Percentiles rank a stretch among this genome's conserved stretches.
phyloP scores from a whole-genome alignment of 2,329 filamentous ascomycete species.

The Diaporthe citri region DNA sequence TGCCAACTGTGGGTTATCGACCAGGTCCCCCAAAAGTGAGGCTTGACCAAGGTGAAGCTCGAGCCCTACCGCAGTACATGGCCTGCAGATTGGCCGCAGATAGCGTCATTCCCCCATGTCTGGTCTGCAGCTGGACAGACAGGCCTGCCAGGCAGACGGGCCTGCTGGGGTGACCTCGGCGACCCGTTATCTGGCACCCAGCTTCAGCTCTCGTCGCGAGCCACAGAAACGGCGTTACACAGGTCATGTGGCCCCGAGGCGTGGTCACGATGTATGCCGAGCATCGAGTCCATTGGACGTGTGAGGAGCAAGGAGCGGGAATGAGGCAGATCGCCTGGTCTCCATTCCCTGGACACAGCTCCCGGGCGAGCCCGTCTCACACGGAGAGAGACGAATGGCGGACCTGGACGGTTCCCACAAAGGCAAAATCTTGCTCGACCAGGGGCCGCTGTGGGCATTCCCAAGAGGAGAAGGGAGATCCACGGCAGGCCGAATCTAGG shows the following conservation, averaged over 20 bases:
- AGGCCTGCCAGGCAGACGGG: slow-evolving; percentile 5
- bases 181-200: slow-evolving; percentile 23
- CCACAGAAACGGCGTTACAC: slow-evolving; percentile 34
- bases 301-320: slow-evolving; percentile 28
- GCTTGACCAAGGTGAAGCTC: slow-evolving; percentile 31
- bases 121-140: slow-evolving; percentile 25
- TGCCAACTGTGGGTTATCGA: slow-evolving; percentile 37
- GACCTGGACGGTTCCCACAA: slow-evolving; percentile 34
- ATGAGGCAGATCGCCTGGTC: slow-evolving; percentile 34
- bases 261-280: slow-evolving; percentile 39
- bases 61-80: slow-evolving; percentile 18
- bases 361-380: slow-evolving; percentile 38
- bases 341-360: slow-evolving; percentile 16
- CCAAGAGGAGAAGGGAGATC: slow-evolving; percentile 13
- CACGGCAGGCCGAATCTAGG: slow-evolving; percentile 31
- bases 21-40: slow-evolving; percentile 29
- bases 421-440: slow-evolving; percentile 33
- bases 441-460: slow-evolving; percentile 23
- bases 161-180: slow-evolving; percentile 30
- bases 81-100: slow-evolving; percentile 37
- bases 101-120: slow-evolving; percentile 22
- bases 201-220: slow-evolving; percentile 32
- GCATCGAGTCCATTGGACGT: slow-evolving; percentile 38
- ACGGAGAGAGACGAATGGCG: slow-evolving; percentile 16
- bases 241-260: slow-evolving; percentile 38